Base-by-base conservation (phyloP, 2,329 filamentous ascomycete species). In the Colletotrichum musae region DNA sequence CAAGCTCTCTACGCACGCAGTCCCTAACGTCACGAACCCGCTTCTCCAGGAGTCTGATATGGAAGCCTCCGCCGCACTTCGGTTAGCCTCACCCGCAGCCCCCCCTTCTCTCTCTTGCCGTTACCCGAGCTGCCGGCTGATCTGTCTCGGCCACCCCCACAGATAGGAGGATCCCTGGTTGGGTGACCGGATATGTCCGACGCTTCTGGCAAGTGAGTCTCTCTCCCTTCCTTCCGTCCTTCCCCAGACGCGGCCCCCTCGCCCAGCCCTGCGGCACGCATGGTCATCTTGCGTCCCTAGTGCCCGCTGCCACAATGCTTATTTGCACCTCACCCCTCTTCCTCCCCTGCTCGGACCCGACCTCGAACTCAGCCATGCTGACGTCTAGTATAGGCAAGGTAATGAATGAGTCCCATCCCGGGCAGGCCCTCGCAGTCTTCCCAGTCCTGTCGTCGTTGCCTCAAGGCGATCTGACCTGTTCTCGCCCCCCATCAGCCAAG, bases 121-220 rank as follows among this genome's bases (percentile, higher is more conserved):
- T 32, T 50, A 51, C 41, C 61, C 66, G 56, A 69, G 50, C 54
- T 41, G 21, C 56, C 24, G 62, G 69, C 72, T 74, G 61, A 74
- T 59, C 62, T 58, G 10, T 54, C 58, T 56, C 16, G 47, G 36
- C 45, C 65, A 53, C 68, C 57, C 57, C 63, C 24, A 32, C 74
- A 98, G 95, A 98, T 78, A 88, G 90, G 74, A 88, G 94, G 66
- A 85, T 98, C 32, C 93, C 94, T 2, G 96, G 95, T 56, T 98
- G 94, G 85, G 94, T 98, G 24, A 93, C 91, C 74, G 94, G 95
- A 74, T 99, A 98, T 79, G 95, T 99, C 48, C 91, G 96, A 67
- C 89, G 96, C 45, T 98, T 99, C 82, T 99, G 96, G 96, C 96
- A 99, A 91, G 95, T 97, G 86, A 75, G 92, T 80, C 24, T 70